Evolutionary conservation across 2,329 filamentous ascomycete genomes (phyloP).

Genomic region (Graphilbum fragrans): DNA sequence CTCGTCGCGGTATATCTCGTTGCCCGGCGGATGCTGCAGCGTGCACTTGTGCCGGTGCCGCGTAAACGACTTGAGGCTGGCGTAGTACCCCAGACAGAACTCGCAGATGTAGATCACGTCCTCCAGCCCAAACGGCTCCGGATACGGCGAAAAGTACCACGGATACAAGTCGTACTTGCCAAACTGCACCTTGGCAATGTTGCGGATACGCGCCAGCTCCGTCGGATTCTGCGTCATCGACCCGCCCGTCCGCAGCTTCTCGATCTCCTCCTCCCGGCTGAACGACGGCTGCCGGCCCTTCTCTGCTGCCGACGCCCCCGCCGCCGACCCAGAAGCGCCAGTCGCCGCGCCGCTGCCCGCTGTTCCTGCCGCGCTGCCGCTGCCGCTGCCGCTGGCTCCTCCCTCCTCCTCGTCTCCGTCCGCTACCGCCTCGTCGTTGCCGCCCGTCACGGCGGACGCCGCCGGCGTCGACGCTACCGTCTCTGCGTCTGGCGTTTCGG

Average conservation of each 20-base stretch:
- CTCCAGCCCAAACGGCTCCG: slow-evolving; percentile 73
- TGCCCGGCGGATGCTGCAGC: slow-evolving; percentile 83
- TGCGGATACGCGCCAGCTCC: slow-evolving; percentile 90
- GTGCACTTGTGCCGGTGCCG: slow-evolving; percentile 86
- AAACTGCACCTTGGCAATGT: slow-evolving; percentile 89
- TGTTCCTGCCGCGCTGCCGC: slow-evolving; percentile 1
- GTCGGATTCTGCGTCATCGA: slow-evolving; percentile 99
- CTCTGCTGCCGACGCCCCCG: background rate
- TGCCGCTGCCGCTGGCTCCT: slow-evolving; percentile 20
- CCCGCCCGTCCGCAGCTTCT: slow-evolving; percentile 85
- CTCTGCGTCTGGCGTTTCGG: slow-evolving; percentile 13
- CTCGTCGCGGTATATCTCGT: slow-evolving; percentile 95
- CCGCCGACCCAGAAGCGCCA: background rate
- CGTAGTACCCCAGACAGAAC: slow-evolving; percentile 89
- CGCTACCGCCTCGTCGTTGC: slow-evolving; percentile 26
- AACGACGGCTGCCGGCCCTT: slow-evolving; percentile 25
- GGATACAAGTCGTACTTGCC: slow-evolving; percentile 85
- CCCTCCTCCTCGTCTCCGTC: slow-evolving; percentile 45
- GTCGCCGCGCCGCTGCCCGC: background rate
- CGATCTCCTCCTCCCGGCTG: slow-evolving; percentile 82
- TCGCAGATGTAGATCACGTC: slow-evolving; percentile 96
- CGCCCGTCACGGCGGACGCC: slow-evolving; percentile 15
- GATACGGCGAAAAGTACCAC: slow-evolving; percentile 98
- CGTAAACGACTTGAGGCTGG: slow-evolving; percentile 66
- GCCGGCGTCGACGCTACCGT: slow-evolving; percentile 1